phyloP scores from a whole-genome alignment of 768 basidiomycete genomes.

The Boletus pseudopeckii region DNA sequence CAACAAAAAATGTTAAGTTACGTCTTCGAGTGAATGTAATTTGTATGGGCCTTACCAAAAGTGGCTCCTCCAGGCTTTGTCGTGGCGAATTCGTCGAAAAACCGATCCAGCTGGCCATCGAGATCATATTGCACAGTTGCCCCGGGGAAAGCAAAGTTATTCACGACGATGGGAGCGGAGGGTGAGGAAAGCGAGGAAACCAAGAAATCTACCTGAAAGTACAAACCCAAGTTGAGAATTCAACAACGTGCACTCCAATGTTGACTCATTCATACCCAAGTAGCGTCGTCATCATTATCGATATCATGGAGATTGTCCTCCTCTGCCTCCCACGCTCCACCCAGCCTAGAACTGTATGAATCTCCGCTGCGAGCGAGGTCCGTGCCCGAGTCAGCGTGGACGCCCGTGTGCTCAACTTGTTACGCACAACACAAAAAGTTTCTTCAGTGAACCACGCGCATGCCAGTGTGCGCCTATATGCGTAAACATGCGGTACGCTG shows the following conservation, averaged over 20 bases:
- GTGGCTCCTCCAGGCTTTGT: neutral
- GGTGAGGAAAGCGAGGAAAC: neutral
- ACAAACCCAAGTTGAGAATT: neutral
- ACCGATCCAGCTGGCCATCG: neutral
- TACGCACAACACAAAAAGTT: constrained; percentile 10
- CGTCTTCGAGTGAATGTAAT: neutral
- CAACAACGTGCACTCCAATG: neutral
- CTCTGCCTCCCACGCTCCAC: neutral
- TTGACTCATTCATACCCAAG: constrained; percentile 5
- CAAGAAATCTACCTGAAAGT: constrained; percentile 5
- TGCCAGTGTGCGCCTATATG: constrained; percentile 2
- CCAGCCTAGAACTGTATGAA: constrained; percentile 11
- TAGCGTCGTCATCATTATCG: neutral
- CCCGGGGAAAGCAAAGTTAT: constrained; percentile 12
- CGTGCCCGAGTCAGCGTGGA: neutral
- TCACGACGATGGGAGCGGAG: neutral
- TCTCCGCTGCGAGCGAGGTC: constrained; percentile 7
- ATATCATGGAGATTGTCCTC: neutral
- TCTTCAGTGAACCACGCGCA: neutral
- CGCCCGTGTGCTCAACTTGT: neutral
- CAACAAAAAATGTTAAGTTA: neutral
- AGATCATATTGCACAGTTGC: constrained; percentile 8
- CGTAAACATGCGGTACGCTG: neutral
- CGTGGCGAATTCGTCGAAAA: neutral
- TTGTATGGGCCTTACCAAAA: neutral